A percentile compares a stretch with the other conserved stretches of the same genome.
phyloP scores from a whole-genome alignment of 306 rosid genomes.

The Castanea crenata region DNA sequence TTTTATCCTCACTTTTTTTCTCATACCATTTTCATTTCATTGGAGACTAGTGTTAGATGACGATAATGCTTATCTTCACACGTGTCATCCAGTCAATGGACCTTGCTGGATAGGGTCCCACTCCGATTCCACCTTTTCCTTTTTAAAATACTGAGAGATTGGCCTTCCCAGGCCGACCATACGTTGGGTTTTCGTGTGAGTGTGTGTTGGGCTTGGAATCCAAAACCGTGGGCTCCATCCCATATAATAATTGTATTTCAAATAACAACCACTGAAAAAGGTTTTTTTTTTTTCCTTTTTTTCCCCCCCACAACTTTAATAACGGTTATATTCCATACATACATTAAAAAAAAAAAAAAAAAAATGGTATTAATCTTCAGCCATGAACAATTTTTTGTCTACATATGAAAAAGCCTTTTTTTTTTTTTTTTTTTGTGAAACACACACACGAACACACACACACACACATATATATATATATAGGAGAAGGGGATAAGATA shows the following conservation, averaged over 20 bases:
- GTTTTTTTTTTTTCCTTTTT: too few species aligned
- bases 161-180: slow-evolving; percentile 1
- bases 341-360: too few species aligned
- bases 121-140: background rate
- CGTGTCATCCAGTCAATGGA: background rate
- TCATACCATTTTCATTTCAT: background rate
- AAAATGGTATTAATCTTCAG: too few species aligned
- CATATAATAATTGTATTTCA: background rate
- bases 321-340: too few species aligned
- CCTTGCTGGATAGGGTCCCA: background rate
- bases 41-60: background rate
- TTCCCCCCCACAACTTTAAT: too few species aligned
- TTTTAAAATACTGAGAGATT: slow-evolving; percentile 11
- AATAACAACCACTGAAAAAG: too few species aligned
- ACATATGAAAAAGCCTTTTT: too few species aligned
- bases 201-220: slow-evolving; percentile 24
- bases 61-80: slow-evolving; percentile 12
- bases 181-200: background rate
- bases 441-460: too few species aligned
- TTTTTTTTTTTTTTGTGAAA: too few species aligned
- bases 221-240: slow-evolving; percentile 28
- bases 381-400: too few species aligned
- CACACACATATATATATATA: too few species aligned
- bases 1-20: background rate
- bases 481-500: too few species aligned